Base-by-base conservation (phyloP, 352 stramenopile species). In the Pythium angustatum region DNA sequence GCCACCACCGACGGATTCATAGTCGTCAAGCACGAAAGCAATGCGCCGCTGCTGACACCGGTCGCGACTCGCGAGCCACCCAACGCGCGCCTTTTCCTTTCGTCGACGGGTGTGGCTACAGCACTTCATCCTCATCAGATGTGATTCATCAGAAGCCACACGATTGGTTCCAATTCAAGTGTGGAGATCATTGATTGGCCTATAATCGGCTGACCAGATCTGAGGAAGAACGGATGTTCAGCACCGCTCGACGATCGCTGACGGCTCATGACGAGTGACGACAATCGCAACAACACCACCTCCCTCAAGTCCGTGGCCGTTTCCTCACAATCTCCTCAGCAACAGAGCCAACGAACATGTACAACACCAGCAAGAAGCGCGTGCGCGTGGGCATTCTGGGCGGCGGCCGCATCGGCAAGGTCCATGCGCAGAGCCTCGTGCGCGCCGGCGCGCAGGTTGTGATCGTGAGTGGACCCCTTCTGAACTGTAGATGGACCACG, bases 301-400 rank as follows among this genome's bases (percentile, higher is more conserved):
- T 38, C 33, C 33, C 33, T 38, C 33, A 14, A 14, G 33, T 14
- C 14, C 33, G 8, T 14, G 33, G 8, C 33, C 33, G 33, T 38
- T 14, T 14, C 7, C 14, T 38, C 14, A 14, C 33, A 38, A 14
- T 38, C 33, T 14, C 33, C 33, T 7, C 33, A 7, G 33, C 33
- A 14, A 7, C 33, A 38, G 8, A 7, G 33, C 33, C 7, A 7
- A 7, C 8, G 33, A 38, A 38, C 33, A 38, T 38, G 33, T 38
- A 38, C 33, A 38, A 38, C 33, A 38, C 33, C 33, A 38, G 33
- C 33, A 38, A 38, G 33, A 38, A 38, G 33, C 33, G 33, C 12
- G 44, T 90, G 52, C 81, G 79, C 15, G 81, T 93, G 11, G 84
- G 80, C 11, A 84, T 93, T 48, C 61, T 93, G 8, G 84, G 84